Base-by-base conservation (phyloP, 371 early-diverging fungal species). In the Amoeboaphelidium occidentale region DNA sequence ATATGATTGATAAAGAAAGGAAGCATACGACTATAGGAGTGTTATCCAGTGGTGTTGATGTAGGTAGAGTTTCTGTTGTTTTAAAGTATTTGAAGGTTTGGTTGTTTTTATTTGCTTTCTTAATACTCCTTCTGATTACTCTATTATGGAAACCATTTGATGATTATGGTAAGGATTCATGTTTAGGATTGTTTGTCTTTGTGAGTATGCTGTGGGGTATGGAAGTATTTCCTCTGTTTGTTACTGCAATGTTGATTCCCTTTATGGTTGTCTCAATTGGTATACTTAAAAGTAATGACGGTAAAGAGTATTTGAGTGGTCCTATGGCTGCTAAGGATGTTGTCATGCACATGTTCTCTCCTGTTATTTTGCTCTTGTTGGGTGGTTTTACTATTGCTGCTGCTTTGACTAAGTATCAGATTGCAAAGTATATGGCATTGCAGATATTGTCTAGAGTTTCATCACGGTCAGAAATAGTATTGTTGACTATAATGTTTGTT, bases 331-430 rank as follows among this genome's bases (percentile, higher is more conserved):
- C 92, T 27, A 81, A 79, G 52, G 61, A 65, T 22, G 74, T 85
- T 43, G 88, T 91, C 56, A 65, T 74, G 0, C 73, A 84, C 51
- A 96, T 96, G 96, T 96, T 90, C 55, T 78, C 79, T 23, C 81
- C 88, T 1, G 88, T 88, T 2, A 85, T 93, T 54, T 86, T 93
- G 87, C 67, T 93, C 51, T 71, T 94, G 17, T 70, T 94, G 12
- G 93, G 93, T 55, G 92, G 96, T 0, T 94, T 94, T 64, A 69
- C 90, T 1, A 67, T 94, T 13, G 96, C 94, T 17, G 81, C 84
- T 4, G 91, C 94, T 21, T 65, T 88, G 51, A 76, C 75, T 63
- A 87, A 87, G 63, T 79, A 85, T 63, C 74, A 84, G 55, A 84
- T 93, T 65, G 91, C 96, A 41, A 87, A 86, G 53, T 70, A 75